phyloP scores from a whole-genome alignment of 1,284 basidiomycete species.

The Ceratobasidium sp. region DNA sequence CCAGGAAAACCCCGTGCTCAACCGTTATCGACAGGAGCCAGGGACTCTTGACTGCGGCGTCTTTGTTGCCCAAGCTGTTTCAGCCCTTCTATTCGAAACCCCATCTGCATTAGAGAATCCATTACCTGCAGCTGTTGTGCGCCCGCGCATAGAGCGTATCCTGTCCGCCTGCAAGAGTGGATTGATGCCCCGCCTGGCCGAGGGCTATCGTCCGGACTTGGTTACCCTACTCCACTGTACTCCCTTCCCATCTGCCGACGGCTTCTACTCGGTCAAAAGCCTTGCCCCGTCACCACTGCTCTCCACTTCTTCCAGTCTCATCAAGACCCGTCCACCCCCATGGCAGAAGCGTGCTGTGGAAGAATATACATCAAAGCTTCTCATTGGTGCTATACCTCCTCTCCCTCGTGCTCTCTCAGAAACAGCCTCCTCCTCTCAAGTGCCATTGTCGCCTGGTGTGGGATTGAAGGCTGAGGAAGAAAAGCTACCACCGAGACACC shows the following conservation, averaged over 20 bases:
- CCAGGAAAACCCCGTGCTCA: neutral
- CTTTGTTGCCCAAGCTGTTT: neutral
- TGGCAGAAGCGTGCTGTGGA: neutral
- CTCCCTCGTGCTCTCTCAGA: neutral
- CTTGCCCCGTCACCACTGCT: neutral
- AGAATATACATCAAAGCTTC: neutral
- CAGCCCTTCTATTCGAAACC: neutral
- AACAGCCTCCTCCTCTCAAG: neutral
- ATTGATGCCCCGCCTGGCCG: neutral
- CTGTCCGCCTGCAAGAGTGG: neutral
- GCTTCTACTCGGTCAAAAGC: neutral
- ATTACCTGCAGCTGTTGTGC: neutral
- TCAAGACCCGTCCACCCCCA: neutral
- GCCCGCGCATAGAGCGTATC: neutral
- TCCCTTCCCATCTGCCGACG: neutral
- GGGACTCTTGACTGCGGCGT: constrained; percentile 1
- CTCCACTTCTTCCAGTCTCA: neutral
- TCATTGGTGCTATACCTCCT: neutral
- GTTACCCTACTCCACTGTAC: neutral
- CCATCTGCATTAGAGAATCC: neutral
- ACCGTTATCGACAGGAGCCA: neutral
- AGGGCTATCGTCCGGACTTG: neutral
- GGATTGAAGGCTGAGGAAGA: neutral
- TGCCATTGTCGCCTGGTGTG: neutral
- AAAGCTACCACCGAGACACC: neutral